Conservation (phyloP, 2,329 filamentous ascomycete species). For the Ceratocystis huliohia region DNA sequence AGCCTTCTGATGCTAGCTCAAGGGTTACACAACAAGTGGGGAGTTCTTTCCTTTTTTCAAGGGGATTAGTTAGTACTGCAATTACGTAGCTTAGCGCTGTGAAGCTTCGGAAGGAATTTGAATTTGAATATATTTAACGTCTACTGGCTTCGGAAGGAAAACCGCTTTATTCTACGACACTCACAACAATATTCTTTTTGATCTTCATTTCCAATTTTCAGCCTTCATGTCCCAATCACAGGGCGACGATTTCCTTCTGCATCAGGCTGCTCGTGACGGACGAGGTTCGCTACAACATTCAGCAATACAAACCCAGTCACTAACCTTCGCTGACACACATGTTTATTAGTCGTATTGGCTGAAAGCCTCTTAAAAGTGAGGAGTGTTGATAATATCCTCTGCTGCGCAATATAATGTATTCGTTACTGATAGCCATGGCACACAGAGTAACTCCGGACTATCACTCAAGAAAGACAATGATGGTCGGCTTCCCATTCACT, state of each 20-base stretch:
- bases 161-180: not conserved
- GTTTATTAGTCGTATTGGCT: not conserved
- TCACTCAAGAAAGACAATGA: conserved; percentile 65
- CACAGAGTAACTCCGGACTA: conserved; percentile 65
- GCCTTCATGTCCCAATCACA: conserved; percentile 23
- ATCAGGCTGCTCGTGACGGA: conserved; percentile 76
- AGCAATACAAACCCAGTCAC: not conserved
- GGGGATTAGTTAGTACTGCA: too few species aligned
- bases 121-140: too few species aligned
- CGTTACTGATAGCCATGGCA: not conserved
- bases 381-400: not conserved
- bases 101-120: not conserved
- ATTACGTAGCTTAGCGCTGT: not conserved
- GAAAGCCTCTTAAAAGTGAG: conserved; percentile 16
- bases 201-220: not conserved
- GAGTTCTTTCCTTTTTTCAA: too few species aligned
- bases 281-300: conserved; percentile 45
- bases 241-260: conserved; percentile 62
- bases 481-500: conserved; percentile 82
- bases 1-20: not conserved
- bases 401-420: not conserved
- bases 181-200: not conserved
- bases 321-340: not conserved
- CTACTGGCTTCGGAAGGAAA: not conserved
- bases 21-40: conserved; percentile 4